Conservation (phyloP, 106 monocot genomes). For the Narthecium ossifragum region DNA sequence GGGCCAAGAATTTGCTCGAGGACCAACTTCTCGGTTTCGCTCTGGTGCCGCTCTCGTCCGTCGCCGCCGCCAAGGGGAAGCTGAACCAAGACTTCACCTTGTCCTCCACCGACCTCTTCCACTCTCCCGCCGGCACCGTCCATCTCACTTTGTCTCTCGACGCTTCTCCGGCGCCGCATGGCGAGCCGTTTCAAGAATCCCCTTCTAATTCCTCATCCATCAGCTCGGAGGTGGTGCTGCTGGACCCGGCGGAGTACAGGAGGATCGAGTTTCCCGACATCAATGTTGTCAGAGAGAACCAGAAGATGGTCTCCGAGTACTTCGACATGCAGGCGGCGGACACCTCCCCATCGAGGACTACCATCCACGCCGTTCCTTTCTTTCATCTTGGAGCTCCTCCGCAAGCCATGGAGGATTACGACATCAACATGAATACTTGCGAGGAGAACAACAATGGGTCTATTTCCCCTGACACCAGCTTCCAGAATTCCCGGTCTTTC, state of each 20-base stretch:
- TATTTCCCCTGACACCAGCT: constrained; percentile 9
- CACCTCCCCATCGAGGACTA: neutral
- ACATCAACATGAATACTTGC: constrained; percentile 26
- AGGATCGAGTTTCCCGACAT: constrained; percentile 45
- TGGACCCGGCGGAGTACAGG: constrained; percentile 33
- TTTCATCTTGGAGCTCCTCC: constrained; percentile 16
- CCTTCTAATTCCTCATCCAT: constrained; percentile 19
- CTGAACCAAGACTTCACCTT: constrained; percentile 44
- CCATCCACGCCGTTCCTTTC: constrained; percentile 9
- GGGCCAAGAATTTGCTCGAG: constrained; percentile 40
- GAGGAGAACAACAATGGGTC: constrained; percentile 9
- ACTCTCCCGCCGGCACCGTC: constrained; percentile 59
- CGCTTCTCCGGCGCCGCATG: neutral
- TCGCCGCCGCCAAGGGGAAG: neutral
- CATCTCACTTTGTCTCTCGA: constrained; percentile 34
- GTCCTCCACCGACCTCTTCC: constrained; percentile 68
- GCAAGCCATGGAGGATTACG: constrained; percentile 28
- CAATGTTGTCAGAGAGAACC: constrained; percentile 39
- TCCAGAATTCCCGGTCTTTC: constrained; percentile 14
- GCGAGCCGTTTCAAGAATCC: neutral
- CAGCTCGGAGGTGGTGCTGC: constrained; percentile 54
- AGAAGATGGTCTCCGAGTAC: constrained; percentile 52
- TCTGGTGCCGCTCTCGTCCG: constrained; percentile 44
- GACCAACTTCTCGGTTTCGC: constrained; percentile 79
- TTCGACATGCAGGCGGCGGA: constrained; percentile 19